These are phyloP conservation scores for Aspergillus quadrilineatus DNA, from an alignment of 2,329 filamentous ascomycete species.

Conservation along the genomic window DNA sequence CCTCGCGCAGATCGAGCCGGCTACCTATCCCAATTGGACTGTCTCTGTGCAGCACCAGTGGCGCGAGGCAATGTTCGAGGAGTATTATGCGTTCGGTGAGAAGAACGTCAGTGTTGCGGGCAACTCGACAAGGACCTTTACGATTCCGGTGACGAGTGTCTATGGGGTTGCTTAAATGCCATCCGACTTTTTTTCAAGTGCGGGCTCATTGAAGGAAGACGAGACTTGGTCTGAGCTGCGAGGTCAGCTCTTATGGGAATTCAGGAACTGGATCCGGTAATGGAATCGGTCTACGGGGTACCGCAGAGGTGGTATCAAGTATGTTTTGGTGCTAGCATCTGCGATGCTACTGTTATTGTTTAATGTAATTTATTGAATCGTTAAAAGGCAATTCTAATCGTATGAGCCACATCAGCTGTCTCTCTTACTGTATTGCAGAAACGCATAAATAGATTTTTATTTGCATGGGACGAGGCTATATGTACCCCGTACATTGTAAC, in stretches of 20 bases:
- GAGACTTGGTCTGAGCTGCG: not conserved
- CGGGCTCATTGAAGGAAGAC: not conserved
- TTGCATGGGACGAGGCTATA: no score
- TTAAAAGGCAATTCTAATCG: no score
- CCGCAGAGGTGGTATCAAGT: not conserved
- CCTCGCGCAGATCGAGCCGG: slow-evolving; percentile 22
- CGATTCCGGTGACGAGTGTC: slow-evolving; percentile 21
- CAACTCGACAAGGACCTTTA: slow-evolving; percentile 18
- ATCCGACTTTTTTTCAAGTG: not conserved
- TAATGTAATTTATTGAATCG: not conserved
- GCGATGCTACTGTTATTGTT: not conserved
- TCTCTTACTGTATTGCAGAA: no score
- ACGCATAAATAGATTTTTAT: no score
- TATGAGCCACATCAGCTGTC: no score
- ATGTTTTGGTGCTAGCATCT: not conserved
- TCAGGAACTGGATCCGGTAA: not conserved
- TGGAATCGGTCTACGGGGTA: not conserved
- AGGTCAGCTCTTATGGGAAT: not conserved
- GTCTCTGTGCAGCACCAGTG: slow-evolving; percentile 30
- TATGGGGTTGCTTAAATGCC: slow-evolving; percentile 29
- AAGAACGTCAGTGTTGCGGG: slow-evolving; percentile 24
- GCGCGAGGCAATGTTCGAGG: slow-evolving; percentile 18
- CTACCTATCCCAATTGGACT: slow-evolving; percentile 26
- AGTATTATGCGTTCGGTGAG: slow-evolving; percentile 22
- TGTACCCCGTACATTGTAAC: not conserved